Conservation (phyloP, 805 yeast species). For the Myxozyma mucilagina region DNA sequence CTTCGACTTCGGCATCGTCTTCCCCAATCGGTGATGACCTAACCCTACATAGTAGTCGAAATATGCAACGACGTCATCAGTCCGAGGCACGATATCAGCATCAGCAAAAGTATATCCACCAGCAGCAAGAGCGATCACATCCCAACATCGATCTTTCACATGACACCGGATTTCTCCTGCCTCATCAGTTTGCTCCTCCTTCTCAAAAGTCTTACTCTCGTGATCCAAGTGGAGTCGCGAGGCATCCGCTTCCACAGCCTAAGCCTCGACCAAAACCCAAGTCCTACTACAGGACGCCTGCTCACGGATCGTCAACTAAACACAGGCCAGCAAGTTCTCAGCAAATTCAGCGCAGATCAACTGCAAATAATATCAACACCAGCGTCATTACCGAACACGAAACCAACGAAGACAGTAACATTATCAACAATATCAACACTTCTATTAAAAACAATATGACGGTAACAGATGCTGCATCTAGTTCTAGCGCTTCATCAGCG, state of each 20-base stretch:
- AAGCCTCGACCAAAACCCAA: neutral
- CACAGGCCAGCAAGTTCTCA: too few species aligned
- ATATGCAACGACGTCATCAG: neutral
- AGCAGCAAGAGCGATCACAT: neutral
- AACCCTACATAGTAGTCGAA: neutral
- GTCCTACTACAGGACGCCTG: too few species aligned
- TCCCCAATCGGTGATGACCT: neutral
- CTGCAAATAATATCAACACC: too few species aligned
- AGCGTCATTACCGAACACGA: too few species aligned
- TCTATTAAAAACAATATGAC: too few species aligned
- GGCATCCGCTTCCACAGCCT: slow-evolving; percentile 12
- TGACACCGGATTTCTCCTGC: slow-evolving; percentile 2
- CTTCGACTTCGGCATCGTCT: neutral
- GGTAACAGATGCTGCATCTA: too few species aligned
- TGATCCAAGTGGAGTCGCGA: slow-evolving; percentile 7
- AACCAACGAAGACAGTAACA: too few species aligned
- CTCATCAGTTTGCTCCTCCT: slow-evolving; percentile 10
- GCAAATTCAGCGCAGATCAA: too few species aligned
- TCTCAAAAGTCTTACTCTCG: slow-evolving; percentile 3
- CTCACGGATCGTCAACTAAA: too few species aligned
- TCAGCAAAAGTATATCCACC: too few species aligned
- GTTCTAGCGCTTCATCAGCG: too few species aligned
- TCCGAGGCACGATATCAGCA: neutral
- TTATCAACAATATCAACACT: too few species aligned
- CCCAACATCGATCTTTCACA: neutral